These are phyloP conservation scores for Microstegium vimineum DNA, from an alignment of 176 grass and related monocot species.

Conservation along the genomic window DNA sequence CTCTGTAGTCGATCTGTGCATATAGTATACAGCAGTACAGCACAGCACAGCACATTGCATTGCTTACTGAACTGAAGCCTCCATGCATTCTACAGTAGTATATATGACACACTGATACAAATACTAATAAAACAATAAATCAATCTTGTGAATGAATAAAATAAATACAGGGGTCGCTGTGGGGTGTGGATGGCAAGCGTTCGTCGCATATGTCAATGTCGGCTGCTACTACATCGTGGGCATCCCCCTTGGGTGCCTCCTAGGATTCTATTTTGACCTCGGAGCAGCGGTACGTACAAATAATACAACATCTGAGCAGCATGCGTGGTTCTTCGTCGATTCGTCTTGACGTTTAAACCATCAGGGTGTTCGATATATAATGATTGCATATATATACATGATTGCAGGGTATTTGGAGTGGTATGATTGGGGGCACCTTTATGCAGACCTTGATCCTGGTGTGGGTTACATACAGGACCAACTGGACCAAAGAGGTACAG, in stretches of 20 bases:
- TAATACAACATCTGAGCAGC: neutral
- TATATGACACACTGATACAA: neutral
- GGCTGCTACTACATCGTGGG: slow-evolving; percentile 48
- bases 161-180: slow-evolving; percentile 30
- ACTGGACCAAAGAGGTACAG: slow-evolving; percentile 86
- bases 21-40: neutral
- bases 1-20: too few species aligned
- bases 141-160: neutral
- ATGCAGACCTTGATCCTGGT: slow-evolving; percentile 77
- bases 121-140: too few species aligned
- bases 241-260: slow-evolving; percentile 33
- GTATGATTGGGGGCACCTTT: slow-evolving; percentile 73
- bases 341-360: neutral
- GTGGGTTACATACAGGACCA: slow-evolving; percentile 59
- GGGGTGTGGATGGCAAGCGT: slow-evolving; percentile 50
- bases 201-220: slow-evolving; percentile 48
- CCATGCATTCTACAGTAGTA: too few species aligned
- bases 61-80: neutral
- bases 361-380: too few species aligned
- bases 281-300: slow-evolving; percentile 18
- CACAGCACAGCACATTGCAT: neutral
- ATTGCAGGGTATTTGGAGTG: slow-evolving; percentile 70
- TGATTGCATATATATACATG: neutral
- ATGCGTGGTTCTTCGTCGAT: neutral
- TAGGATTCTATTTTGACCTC: slow-evolving; percentile 40